Conservation (phyloP, 2,329 filamentous ascomycete genomes). For the Aspergillus caelatus region DNA sequence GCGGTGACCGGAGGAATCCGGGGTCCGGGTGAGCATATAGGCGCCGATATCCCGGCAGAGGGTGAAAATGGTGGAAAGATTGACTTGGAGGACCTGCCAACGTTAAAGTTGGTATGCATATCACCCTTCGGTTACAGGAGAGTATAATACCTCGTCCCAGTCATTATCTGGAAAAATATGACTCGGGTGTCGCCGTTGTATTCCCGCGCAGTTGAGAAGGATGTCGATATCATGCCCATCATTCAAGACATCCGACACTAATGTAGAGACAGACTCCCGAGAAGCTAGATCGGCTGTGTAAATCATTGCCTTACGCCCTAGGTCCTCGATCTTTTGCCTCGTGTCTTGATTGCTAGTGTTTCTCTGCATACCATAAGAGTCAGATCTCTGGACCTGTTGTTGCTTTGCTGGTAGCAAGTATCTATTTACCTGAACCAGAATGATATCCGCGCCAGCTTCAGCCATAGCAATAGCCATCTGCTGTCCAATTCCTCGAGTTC, state of each 20-base stretch:
- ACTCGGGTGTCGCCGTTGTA: constrained; percentile 73
- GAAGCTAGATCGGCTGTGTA: constrained; percentile 40
- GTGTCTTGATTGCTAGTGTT: constrained; percentile 23
- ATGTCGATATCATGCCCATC: constrained; percentile 65
- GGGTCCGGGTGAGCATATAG: constrained; percentile 25
- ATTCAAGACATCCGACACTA: constrained; percentile 32
- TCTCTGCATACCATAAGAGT: constrained; percentile 8
- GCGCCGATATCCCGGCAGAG: constrained; percentile 27
- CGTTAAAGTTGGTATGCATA: not conserved
- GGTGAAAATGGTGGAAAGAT: constrained; percentile 77
- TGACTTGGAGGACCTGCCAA: constrained; percentile 73
- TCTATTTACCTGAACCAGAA: constrained; percentile 25
- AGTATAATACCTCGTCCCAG: constrained; percentile 62
- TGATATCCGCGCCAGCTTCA: constrained; percentile 40
- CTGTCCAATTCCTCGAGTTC: constrained; percentile 41
- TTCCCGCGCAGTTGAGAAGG: constrained; percentile 79
- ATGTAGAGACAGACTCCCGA: constrained; percentile 29
- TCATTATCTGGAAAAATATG: constrained; percentile 72
- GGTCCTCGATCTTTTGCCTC: constrained; percentile 27
- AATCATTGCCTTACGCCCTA: constrained; percentile 38
- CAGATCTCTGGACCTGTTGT: not conserved
- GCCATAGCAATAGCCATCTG: constrained; percentile 40
- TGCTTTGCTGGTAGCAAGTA: not conserved
- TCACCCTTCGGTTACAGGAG: not conserved
- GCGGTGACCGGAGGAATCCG: constrained; percentile 3